These are phyloP conservation scores for Straminergon stramineum DNA, from an alignment of 225 moss, liverwort and hornwort species.

Conservation along the genomic window DNA sequence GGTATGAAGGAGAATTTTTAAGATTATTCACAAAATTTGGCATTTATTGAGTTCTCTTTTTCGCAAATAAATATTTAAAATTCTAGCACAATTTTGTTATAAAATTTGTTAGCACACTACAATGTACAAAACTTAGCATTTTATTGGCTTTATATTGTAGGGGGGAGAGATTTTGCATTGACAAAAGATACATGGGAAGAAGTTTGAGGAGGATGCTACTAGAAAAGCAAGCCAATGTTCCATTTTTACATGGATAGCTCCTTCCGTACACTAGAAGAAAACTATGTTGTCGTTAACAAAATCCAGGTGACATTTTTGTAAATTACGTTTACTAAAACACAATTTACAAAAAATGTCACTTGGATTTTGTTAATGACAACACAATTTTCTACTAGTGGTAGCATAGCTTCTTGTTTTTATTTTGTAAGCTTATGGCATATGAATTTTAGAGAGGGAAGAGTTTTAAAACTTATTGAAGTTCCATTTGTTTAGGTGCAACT, in stretches of 20 bases:
- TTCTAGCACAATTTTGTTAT: too few relatives aligned
- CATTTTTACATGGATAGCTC: not conserved
- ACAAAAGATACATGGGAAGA: not conserved
- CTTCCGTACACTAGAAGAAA: too few relatives aligned
- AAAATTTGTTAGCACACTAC: not conserved
- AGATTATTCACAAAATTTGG: not conserved
- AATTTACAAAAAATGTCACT: too few relatives aligned
- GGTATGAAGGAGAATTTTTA: not conserved
- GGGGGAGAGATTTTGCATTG: not conserved
- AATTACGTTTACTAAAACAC: too few relatives aligned
- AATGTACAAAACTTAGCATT: rapidly evolving
- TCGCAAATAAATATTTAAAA: not conserved
- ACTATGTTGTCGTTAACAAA: too few relatives aligned
- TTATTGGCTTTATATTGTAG: not conserved
- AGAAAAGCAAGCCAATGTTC: not conserved
- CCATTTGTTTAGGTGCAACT: not conserved
- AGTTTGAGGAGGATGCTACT: rapidly evolving
- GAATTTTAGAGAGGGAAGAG: not conserved
- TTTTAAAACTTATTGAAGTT: not conserved
- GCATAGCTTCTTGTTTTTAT: not conserved
- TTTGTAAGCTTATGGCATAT: not conserved
- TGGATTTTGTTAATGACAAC: too few relatives aligned
- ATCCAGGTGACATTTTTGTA: too few relatives aligned
- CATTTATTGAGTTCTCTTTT: not conserved
- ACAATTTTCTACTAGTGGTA: too few relatives aligned